Evolutionary conservation across 768 basidiomycete genomes (phyloP), one percentile per base, ranked within the genome.

Genomic region (Mycena floridula): DNA sequence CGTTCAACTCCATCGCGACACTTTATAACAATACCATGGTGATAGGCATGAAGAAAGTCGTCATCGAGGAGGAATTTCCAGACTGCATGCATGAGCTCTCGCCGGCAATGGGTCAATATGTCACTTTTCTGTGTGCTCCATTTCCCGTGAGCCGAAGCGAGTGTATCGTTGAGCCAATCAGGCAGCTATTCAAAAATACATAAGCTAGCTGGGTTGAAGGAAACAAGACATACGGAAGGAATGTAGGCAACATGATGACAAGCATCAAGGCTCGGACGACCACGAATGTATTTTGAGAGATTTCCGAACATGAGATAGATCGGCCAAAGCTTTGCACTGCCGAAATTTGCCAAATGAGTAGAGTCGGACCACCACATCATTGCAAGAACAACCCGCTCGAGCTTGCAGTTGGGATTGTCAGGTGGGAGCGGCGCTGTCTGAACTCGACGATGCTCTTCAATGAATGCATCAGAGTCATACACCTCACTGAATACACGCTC

Each of bases 221-320:
- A 27, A 28, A 45, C 21, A 20, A 39, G 43, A 41, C 56, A 37
- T 44, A 72, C 68, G 37, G 54, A 56, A 0, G 63, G 63, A 43
- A 74, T 59, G 53, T 72, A 72, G 1, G 61, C 67, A 5, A 71
- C 11, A 42, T 69, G 67, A 40, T 72, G 62, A n/a, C 58, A 62
- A 1, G 64, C 49, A 23, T 56, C 53, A 0, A 49, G 48, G 1
- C 45, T 49, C 0, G 67, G 68, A 20, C 59, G 58, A 7, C 41
- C 50, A 0, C 61, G 55, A 1, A 48, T 45, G 40, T 69, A 68
- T 44, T 74, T 73, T 2, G 64, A 69, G 11, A 62, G 54, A 24
- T 65, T 64, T 0, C 67, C 67, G 40, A 70, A 58, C 36, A 47
- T 65, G 0, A 63, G 28, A 43, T 74, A 76, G 0, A 68, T 42